A percentile compares a stretch with the other conserved stretches of the same genome.
These are phyloP conservation scores for Santalum album DNA, from an alignment of 164 flowering plant genomes.

Conservation along the genomic window DNA sequence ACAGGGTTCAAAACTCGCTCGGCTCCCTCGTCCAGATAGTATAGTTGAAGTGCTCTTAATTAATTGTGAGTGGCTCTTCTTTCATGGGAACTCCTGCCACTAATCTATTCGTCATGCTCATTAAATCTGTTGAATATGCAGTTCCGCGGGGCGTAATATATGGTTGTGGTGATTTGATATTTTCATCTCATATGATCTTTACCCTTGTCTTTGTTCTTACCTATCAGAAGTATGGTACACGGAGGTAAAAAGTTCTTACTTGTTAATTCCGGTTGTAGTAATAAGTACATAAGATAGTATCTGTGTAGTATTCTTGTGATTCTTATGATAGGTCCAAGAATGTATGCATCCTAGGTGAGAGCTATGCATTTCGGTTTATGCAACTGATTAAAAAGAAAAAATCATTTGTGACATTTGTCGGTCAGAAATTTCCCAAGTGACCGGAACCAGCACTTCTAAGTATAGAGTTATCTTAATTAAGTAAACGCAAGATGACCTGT, in stretches of 20 bases:
- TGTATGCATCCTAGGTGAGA: no score
- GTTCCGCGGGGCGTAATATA: constrained; percentile 83
- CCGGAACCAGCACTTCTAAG: no score
- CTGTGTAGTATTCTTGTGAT: no score
- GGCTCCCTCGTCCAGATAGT: constrained; percentile 69
- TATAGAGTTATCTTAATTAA: no score
- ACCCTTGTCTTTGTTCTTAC: constrained; percentile 84
- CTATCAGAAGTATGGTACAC: constrained; percentile 84
- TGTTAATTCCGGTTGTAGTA: no score
- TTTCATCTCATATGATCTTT: constrained; percentile 99
- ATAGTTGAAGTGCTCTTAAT: constrained; percentile 65
- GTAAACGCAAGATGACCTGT: no score
- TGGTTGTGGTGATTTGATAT: constrained; percentile 98
- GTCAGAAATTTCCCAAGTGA: no score
- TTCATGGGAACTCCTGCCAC: neutral
- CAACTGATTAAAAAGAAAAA: no score
- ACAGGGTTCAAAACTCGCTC: constrained; percentile 92
- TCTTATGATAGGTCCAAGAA: no score
- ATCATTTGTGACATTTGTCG: no score
- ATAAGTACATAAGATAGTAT: no score
- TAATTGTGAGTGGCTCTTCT: constrained; percentile 37
- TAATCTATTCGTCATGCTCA: constrained; percentile 1
- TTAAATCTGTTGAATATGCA: constrained; percentile 27
- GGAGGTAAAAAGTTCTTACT: constrained; percentile 52
- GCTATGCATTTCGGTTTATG: no score